Percentiles rank a stretch among this genome's conserved stretches.
Conservation (phyloP, 2,329 filamentous ascomycete genomes). For the Alternaria infectoria region DNA sequence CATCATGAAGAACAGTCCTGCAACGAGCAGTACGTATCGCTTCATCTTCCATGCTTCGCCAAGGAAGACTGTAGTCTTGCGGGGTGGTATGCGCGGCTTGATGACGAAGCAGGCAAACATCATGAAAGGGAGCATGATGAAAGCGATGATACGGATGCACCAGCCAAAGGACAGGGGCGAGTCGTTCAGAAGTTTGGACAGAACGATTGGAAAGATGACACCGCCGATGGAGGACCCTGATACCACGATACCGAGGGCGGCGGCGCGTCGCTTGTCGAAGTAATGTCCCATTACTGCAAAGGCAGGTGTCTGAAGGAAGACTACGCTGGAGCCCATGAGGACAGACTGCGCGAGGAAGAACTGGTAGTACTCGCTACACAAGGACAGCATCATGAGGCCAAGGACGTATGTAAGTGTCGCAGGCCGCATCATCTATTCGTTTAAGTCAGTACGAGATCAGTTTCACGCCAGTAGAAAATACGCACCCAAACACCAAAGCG, state of each 20-base stretch:
- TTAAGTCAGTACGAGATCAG: not conserved
- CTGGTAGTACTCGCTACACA: conserved; percentile 60
- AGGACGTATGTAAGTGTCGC: conserved; percentile 62
- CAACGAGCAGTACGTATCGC: conserved; percentile 47
- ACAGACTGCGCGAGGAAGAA: conserved; percentile 59
- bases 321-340: conserved; percentile 57
- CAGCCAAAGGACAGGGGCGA: conserved; percentile 64
- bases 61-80: conserved; percentile 38
- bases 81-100: conserved; percentile 54
- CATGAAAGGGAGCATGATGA: conserved; percentile 65
- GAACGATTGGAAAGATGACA: conserved; percentile 59
- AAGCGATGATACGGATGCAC: conserved; percentile 54
- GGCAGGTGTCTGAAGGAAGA: conserved; percentile 56
- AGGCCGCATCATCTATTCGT: conserved; percentile 53
- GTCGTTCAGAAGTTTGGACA: conserved; percentile 35
- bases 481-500: conserved; percentile 51
- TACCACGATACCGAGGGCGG: conserved; percentile 56
- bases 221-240: conserved; percentile 59
- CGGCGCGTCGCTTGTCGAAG: conserved; percentile 57
- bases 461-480: not conserved
- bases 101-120: conserved; percentile 59
- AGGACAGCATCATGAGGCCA: conserved; percentile 64
- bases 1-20: conserved; percentile 62
- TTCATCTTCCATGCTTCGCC: conserved; percentile 33
- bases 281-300: conserved; percentile 53